These are phyloP conservation scores for Tuber microsphaerosporum DNA, from an alignment of 495 filamentous ascomycete genomes.

Conservation along the genomic window DNA sequence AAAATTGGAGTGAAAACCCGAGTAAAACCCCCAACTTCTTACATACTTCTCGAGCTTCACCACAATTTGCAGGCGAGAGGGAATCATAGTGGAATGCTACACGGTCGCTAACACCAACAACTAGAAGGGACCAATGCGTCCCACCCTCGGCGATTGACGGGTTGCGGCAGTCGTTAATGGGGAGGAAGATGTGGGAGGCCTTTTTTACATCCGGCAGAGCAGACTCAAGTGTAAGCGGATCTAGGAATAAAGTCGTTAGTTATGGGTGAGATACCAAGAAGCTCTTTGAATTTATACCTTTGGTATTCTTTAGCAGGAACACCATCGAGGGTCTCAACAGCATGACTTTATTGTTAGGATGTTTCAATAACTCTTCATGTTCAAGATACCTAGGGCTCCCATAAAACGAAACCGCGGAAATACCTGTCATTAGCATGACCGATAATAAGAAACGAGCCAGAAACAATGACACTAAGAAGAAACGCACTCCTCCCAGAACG, in stretches of 20 bases:
- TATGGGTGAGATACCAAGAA: not conserved
- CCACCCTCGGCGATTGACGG: constrained; percentile 74
- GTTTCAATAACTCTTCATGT: constrained; percentile 69
- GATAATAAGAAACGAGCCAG: constrained; percentile 7
- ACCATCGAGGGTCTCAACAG: constrained; percentile 90
- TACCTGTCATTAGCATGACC: constrained; percentile 16
- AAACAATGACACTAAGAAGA: constrained; percentile 7
- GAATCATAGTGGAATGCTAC: constrained; percentile 97
- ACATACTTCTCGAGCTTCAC: constrained; percentile 60
- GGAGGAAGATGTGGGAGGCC: constrained; percentile 92
- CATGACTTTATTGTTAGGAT: constrained; percentile 73
- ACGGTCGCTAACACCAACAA: constrained; percentile 81
- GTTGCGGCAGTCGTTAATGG: constrained; percentile 82
- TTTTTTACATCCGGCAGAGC: constrained; percentile 72
- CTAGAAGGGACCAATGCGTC: constrained; percentile 87
- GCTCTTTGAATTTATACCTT: constrained; percentile 14
- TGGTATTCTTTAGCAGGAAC: constrained; percentile 81
- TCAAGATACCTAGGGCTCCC: constrained; percentile 65
- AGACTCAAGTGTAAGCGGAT: constrained; percentile 63
- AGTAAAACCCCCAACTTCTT: constrained; percentile 59
- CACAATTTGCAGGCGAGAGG: constrained; percentile 65
- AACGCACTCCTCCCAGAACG: constrained; percentile 94
- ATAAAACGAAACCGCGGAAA: constrained; percentile 1
- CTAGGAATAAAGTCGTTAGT: constrained; percentile 39
- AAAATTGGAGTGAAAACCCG: constrained; percentile 57